Evolutionary conservation across 345 rosid genomes (phyloP).

Genomic region (Bruguiera sexangula): DNA sequence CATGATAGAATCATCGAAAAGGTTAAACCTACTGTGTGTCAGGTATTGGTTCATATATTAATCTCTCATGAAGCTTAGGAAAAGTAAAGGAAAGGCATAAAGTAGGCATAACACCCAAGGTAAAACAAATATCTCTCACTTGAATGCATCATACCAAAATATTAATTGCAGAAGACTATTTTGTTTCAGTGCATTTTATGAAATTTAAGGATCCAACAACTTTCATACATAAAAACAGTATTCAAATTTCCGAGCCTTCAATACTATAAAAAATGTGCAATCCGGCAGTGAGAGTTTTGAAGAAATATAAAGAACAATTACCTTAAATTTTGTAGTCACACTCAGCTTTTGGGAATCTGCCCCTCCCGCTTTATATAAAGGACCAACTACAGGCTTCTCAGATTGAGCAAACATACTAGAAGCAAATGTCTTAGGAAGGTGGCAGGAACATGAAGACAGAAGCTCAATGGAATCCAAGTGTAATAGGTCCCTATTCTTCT

Average conservation of each 20-base stretch:
- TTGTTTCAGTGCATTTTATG: background rate
- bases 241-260: too few species aligned
- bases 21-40: too few species aligned
- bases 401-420: slow-evolving; percentile 79
- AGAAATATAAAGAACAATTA: slow-evolving; percentile 18
- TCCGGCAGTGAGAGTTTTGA: background rate
- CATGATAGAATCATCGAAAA: too few species aligned
- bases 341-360: slow-evolving; percentile 96
- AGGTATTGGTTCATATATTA: too few species aligned
- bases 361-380: slow-evolving; percentile 86
- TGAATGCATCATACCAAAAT: background rate
- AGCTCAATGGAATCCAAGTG: slow-evolving; percentile 93
- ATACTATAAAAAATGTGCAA: too few species aligned
- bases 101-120: background rate
- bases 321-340: slow-evolving; percentile 94
- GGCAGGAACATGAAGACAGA: slow-evolving; percentile 82
- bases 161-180: background rate
- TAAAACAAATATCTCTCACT: background rate
- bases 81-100: background rate
- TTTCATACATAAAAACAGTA: too few species aligned
- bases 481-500: slow-evolving; percentile 92
- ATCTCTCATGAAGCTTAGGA: background rate
- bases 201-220: background rate
- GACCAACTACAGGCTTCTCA: slow-evolving; percentile 73
- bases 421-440: slow-evolving; percentile 86